Conservation (phyloP, 2,329 filamentous ascomycete species). For the Aureobasidium leucospermi region DNA sequence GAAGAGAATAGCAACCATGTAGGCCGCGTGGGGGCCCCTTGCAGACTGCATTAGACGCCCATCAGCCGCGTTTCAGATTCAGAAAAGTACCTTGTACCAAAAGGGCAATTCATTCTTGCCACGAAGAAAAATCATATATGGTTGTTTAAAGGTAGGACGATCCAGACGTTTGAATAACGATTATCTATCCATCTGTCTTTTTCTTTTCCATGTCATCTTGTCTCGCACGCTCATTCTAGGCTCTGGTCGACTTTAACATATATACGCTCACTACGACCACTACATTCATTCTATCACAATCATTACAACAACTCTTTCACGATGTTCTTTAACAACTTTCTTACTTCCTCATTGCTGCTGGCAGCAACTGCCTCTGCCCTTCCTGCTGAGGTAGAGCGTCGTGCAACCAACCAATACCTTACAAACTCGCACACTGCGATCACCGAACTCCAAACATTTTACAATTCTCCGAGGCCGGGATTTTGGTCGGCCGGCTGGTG, state of each 20-base stretch:
- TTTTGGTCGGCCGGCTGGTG: conserved; percentile 15
- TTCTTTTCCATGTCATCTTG: neutral
- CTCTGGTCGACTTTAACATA: neutral
- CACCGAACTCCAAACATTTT: conserved; percentile 10
- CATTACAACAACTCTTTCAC: neutral
- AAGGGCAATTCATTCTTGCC: neutral
- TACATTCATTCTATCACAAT: neutral
- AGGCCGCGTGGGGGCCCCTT: conserved; percentile 1
- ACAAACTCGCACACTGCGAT: conserved; percentile 11
- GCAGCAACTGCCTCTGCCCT: conserved; percentile 7
- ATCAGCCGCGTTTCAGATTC: conserved; percentile 7
- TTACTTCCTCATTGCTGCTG: neutral
- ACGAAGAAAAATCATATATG: neutral
- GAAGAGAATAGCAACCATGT: neutral
- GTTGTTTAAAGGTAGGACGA: neutral
- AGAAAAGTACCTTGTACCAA: neutral
- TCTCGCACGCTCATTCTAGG: neutral
- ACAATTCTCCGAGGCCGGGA: conserved; percentile 10
- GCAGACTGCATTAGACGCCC: conserved; percentile 9
- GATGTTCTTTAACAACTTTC: neutral
- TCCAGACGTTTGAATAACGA: neutral
- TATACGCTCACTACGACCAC: neutral
- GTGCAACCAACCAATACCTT: conserved; percentile 5
- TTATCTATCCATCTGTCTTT: neutral
- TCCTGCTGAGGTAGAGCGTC: neutral